A percentile compares a stretch with the other conserved stretches of the same genome.
phyloP scores from a whole-genome alignment of 345 rosid species.

The Rhodamnia argentea region DNA sequence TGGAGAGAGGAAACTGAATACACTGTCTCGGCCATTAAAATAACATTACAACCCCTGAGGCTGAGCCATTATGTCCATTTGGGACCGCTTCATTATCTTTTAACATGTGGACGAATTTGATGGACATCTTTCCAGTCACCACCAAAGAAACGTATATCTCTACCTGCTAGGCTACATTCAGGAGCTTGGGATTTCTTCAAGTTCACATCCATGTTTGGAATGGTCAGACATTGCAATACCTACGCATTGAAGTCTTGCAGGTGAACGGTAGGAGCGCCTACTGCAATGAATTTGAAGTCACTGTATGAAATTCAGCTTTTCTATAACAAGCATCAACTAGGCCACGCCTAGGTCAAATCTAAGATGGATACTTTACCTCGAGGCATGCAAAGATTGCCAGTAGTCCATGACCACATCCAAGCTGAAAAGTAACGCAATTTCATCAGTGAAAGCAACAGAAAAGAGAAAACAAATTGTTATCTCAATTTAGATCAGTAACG shows the following conservation, averaged over 20 bases:
- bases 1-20: slow-evolving; percentile 61
- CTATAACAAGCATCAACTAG: background rate
- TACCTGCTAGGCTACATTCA: slow-evolving; percentile 1
- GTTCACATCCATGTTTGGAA: slow-evolving; percentile 65
- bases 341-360: background rate
- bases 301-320: background rate
- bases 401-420: slow-evolving; percentile 96
- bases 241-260: slow-evolving; percentile 92
- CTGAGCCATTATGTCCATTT: slow-evolving; percentile 1
- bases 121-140: slow-evolving; percentile 86
- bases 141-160: slow-evolving; percentile 47
- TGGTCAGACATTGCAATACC: slow-evolving; percentile 73
- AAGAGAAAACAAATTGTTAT: background rate
- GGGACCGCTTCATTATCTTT: slow-evolving; percentile 19
- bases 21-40: slow-evolving; percentile 90
- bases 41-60: slow-evolving; percentile 49
- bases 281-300: background rate
- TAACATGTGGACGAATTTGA: slow-evolving; percentile 42
- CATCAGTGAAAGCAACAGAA: background rate
- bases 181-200: slow-evolving; percentile 10
- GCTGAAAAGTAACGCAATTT: slow-evolving; percentile 28
- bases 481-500: background rate
- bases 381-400: slow-evolving; percentile 78
- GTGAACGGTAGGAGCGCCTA: slow-evolving; percentile 62
- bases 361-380: slow-evolving; percentile 34